phyloP scores from a whole-genome alignment of 345 rosid species.

The Murraya paniculata region DNA sequence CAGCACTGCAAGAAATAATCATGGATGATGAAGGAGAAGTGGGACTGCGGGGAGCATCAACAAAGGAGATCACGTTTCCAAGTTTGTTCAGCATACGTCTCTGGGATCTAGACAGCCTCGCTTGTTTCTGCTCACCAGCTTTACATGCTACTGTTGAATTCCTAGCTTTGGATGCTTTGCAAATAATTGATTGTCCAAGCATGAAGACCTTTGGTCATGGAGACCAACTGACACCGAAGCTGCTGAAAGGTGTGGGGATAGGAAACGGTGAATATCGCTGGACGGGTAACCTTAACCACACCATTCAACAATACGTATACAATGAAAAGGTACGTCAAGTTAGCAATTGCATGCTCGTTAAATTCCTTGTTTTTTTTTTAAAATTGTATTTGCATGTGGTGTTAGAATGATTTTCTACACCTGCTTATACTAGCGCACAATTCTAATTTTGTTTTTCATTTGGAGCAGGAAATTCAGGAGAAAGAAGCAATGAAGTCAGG shows the following conservation, averaged over 20 bases:
- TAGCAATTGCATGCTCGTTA: too few species aligned
- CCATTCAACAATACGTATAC: neutral
- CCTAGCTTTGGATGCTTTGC: neutral
- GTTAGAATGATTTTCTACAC: too few species aligned
- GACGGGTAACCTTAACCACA: neutral
- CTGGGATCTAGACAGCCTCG: neutral
- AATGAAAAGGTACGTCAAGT: too few species aligned
- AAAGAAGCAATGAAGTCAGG: too few species aligned
- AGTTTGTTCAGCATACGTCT: neutral
- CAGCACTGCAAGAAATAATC: neutral
- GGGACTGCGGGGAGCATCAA: neutral
- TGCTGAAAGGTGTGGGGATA: neutral
- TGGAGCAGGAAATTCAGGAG: too few species aligned
- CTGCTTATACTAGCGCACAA: too few species aligned
- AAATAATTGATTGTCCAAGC: neutral
- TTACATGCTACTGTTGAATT: neutral
- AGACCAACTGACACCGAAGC: neutral
- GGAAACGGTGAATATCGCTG: neutral
- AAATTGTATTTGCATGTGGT: too few species aligned
- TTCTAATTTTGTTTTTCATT: too few species aligned
- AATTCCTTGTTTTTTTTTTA: too few species aligned
- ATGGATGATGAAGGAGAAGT: neutral
- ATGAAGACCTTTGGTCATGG: neutral
- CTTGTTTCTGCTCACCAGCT: neutral
- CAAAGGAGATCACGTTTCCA: neutral